A percentile compares a stretch with the other conserved stretches of the same genome.
Evolutionary conservation across 176 grass and related monocot species (phyloP).

Genomic region (Ananas comosus): DNA sequence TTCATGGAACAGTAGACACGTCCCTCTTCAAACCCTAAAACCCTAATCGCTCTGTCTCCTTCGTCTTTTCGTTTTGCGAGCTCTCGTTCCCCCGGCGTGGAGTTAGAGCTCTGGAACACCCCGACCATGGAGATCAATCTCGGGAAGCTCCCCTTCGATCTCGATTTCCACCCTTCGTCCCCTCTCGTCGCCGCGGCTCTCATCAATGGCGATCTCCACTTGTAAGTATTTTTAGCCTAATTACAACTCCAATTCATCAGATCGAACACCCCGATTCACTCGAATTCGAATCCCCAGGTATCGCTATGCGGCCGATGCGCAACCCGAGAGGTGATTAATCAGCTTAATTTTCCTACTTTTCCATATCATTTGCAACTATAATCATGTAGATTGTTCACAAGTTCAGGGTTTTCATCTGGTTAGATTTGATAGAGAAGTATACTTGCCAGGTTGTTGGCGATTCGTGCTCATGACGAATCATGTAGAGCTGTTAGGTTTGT

Average conservation of each 20-base stretch:
- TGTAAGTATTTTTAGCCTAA: conserved; percentile 26
- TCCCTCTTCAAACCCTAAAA: background rate
- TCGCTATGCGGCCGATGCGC: conserved; percentile 42
- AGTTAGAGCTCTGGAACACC: background rate
- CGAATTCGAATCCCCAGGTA: conserved; percentile 30
- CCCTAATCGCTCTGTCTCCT: background rate
- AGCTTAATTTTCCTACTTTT: background rate
- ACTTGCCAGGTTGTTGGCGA: conserved; percentile 20
- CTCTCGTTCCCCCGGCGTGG: background rate
- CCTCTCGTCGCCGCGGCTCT: conserved; percentile 63
- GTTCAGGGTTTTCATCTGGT: background rate
- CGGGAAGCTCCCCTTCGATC: conserved; percentile 72
- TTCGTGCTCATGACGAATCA: conserved; percentile 61
- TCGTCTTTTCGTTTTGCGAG: background rate
- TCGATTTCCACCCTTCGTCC: conserved; percentile 70
- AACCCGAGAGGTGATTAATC: conserved; percentile 52
- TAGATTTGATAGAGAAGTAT: background rate
- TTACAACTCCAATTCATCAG: background rate
- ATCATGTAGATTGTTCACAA: background rate
- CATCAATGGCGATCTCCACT: conserved; percentile 65
- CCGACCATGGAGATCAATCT: conserved; percentile 58
- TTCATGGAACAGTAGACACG: too few relatives aligned
- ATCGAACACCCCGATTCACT: conserved; percentile 3
- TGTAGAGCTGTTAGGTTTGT: conserved; percentile 82
- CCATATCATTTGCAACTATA: background rate